These are phyloP conservation scores for Barnettozyma siamensis DNA, from an alignment of 805 yeast species.

Conservation along the genomic window DNA sequence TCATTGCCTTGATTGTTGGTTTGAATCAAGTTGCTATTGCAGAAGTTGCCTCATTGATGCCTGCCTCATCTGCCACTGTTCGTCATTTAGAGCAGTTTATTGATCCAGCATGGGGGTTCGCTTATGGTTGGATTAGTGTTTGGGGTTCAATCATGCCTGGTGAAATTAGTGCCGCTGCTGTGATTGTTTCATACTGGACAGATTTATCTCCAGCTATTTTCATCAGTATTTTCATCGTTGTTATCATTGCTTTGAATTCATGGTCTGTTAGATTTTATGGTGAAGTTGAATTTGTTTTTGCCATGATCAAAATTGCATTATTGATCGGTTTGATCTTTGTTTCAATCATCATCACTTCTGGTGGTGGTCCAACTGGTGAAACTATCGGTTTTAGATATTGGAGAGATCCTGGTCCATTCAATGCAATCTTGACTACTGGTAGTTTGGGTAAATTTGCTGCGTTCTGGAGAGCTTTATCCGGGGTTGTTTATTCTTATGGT, in stretches of 20 bases:
- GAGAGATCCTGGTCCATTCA: constrained; percentile 13
- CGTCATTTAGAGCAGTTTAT: constrained; percentile 32
- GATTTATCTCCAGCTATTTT: constrained; percentile 38
- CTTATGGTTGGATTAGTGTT: constrained; percentile 41
- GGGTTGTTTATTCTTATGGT: constrained; percentile 34
- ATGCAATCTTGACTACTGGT: constrained; percentile 15
- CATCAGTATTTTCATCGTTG: constrained; percentile 35
- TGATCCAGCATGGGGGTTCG: constrained; percentile 41
- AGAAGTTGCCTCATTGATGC: constrained; percentile 33
- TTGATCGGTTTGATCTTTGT: constrained; percentile 54
- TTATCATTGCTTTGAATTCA: constrained; percentile 31
- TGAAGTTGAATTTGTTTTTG: constrained; percentile 53
- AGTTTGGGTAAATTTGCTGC: constrained; percentile 24
- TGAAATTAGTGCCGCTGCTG: constrained; percentile 40
- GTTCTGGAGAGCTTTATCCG: constrained; percentile 30
- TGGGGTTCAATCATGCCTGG: constrained; percentile 36
- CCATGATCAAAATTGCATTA: constrained; percentile 50
- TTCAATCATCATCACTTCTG: constrained; percentile 50
- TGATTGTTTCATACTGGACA: constrained; percentile 42
- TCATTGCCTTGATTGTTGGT: constrained; percentile 33
- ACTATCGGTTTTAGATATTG: constrained; percentile 33
- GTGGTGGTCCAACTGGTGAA: constrained; percentile 48
- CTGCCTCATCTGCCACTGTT: constrained; percentile 32
- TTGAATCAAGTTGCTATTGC: constrained; percentile 35
- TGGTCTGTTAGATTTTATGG: constrained; percentile 39